Evolutionary conservation across 108 stramenopile genomes (phyloP).

Genomic region (Cyclotella choctawhatcheeana): DNA sequence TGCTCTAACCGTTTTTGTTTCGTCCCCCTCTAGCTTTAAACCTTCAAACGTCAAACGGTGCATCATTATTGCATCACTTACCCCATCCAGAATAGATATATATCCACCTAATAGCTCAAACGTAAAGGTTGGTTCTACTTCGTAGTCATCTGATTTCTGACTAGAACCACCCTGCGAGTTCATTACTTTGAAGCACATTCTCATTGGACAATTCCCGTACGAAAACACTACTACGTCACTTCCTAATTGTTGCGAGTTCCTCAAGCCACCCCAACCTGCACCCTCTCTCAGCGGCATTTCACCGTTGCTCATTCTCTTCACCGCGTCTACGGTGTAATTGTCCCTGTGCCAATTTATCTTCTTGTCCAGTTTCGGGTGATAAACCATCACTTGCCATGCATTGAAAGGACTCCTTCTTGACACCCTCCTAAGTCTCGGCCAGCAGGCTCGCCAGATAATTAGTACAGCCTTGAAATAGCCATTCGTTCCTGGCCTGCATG

Average conservation of each 20-base stretch:
- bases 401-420: neutral
- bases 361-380: neutral
- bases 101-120: neutral
- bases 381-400: neutral
- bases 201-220: neutral
- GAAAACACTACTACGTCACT: neutral
- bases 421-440: neutral
- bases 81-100: neutral
- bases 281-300: neutral
- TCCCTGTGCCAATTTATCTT: constrained; percentile 6
- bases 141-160: neutral
- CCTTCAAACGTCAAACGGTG: neutral
- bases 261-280: neutral
- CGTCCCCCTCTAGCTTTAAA: neutral
- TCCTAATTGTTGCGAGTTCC: neutral
- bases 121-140: neutral
- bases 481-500: neutral
- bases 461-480: neutral
- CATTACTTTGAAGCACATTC: neutral
- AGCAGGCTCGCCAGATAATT: neutral
- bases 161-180: neutral
- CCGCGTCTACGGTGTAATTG: neutral
- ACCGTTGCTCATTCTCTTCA: neutral
- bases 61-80: neutral
- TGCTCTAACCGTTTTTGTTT: neutral